Conservation (phyloP, 179 eudicot genomes). For the Actinidia arguta region DNA sequence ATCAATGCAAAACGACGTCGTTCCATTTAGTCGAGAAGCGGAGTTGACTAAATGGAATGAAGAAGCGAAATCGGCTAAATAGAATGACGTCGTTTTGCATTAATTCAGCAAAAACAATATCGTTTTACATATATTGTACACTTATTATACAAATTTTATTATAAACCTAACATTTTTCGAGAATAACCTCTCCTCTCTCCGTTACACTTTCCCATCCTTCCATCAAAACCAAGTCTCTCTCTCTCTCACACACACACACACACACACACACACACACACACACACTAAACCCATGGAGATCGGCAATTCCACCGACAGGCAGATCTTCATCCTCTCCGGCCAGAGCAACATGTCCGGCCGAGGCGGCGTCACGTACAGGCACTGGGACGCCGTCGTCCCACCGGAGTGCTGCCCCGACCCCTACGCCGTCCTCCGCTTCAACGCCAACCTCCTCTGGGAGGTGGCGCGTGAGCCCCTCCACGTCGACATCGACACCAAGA, state of each 20-base stretch:
- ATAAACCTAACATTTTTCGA: too few relatives aligned
- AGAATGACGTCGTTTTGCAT: too few relatives aligned
- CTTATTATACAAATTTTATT: too few relatives aligned
- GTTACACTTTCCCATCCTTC: background rate
- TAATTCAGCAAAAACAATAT: too few relatives aligned
- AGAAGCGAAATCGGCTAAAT: too few relatives aligned
- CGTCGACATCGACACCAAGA: slow-evolving; percentile 72
- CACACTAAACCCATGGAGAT: slow-evolving; percentile 20
- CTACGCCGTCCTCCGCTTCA: slow-evolving; percentile 59
- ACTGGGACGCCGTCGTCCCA: slow-evolving; percentile 79
- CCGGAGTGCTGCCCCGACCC: slow-evolving; percentile 65
- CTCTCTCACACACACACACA: too few relatives aligned
- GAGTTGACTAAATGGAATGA: too few relatives aligned
- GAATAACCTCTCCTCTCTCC: background rate
- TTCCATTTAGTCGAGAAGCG: too few relatives aligned
- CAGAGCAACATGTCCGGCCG: slow-evolving; percentile 99
- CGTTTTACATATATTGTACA: too few relatives aligned
- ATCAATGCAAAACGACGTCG: too few relatives aligned
- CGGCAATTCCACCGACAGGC: slow-evolving; percentile 29
- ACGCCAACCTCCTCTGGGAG: slow-evolving; percentile 64
- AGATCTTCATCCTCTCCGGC: slow-evolving; percentile 86
- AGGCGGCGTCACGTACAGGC: slow-evolving; percentile 67
- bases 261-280: too few relatives aligned
- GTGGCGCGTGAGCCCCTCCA: slow-evolving; percentile 78
- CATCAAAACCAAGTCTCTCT: background rate